Evolutionary conservation across 1,284 basidiomycete species (phyloP).

Genomic region (Cutaneotrichosporon sp.): DNA sequence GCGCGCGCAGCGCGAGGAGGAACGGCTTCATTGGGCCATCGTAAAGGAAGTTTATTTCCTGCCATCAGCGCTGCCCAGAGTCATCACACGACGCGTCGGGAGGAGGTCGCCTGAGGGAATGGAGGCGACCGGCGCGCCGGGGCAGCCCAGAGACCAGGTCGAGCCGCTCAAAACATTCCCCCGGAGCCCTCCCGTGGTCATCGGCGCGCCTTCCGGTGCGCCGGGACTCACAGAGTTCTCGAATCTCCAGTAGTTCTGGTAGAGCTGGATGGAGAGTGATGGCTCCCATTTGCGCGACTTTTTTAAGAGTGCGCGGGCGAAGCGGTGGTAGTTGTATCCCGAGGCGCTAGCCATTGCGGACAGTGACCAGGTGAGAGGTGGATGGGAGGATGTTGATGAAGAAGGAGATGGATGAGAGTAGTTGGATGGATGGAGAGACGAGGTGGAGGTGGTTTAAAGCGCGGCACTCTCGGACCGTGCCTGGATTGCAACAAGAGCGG

Average conservation of each 20-base stretch:
- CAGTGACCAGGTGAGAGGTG: not conserved
- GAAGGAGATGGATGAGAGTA: no score
- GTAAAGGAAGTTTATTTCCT: constrained; percentile 50
- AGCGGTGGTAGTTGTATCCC: constrained; percentile 54
- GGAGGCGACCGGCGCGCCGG: no score
- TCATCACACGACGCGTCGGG: not conserved
- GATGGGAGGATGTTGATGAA: not conserved
- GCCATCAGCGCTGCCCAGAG: not conserved
- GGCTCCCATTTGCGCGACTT: constrained; percentile 54
- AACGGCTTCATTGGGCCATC: constrained; percentile 55
- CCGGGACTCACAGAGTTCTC: constrained; percentile 46
- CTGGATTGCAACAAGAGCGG: constrained; percentile 2
- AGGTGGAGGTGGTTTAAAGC: constrained; percentile 4
- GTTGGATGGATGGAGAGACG: not conserved
- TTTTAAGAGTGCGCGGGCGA: constrained; percentile 52
- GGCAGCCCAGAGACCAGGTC: no score
- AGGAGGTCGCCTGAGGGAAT: no score
- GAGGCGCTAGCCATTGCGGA: constrained; percentile 52
- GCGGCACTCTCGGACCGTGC: not conserved
- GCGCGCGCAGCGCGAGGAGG: constrained; percentile 52
- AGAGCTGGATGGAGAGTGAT: constrained; percentile 51
- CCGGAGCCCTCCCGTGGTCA: no score
- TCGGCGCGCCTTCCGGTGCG: not conserved
- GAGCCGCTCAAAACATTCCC: no score
- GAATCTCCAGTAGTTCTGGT: constrained; percentile 50